Evolutionary conservation across 345 rosid genomes (phyloP).

Genomic region (Arabis alpina): DNA sequence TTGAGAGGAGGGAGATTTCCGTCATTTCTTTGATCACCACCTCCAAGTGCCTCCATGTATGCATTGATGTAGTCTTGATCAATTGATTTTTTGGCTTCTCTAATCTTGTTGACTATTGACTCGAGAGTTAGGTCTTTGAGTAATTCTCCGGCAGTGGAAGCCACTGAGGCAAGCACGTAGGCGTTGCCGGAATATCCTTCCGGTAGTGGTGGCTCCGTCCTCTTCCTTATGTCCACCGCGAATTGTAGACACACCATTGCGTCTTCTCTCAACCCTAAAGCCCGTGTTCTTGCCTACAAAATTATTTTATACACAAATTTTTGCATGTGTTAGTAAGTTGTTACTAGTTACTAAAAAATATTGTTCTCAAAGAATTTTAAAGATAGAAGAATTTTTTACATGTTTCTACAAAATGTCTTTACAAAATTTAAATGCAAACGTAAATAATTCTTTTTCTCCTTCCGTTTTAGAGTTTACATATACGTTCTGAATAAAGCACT

Average conservation of each 20-base stretch:
- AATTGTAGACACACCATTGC: conserved; percentile 71
- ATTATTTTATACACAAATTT: background rate
- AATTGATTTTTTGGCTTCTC: conserved; percentile 61
- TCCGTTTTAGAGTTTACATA: background rate
- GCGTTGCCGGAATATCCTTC: conserved; percentile 68
- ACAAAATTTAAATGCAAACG: background rate
- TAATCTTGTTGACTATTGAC: conserved; percentile 50
- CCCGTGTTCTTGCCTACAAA: conserved; percentile 63
- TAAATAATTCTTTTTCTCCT: too few relatives aligned
- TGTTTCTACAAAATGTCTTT: background rate
- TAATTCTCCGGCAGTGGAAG: conserved; percentile 56
- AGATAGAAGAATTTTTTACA: background rate
- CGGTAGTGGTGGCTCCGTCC: conserved; percentile 52
- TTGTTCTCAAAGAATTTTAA: background rate
- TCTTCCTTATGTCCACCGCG: conserved; percentile 63
- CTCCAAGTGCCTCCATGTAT: conserved; percentile 60
- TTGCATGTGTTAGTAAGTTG: background rate
- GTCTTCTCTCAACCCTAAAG: conserved; percentile 49
- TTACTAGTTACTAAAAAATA: background rate
- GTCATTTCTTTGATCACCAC: conserved; percentile 32
- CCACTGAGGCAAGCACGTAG: conserved; percentile 61
- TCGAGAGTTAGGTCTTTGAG: conserved; percentile 47
- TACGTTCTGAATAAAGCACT: too few relatives aligned
- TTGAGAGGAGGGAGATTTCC: conserved; percentile 58
- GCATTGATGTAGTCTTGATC: conserved; percentile 55